phyloP scores from a whole-genome alignment of 2,329 filamentous ascomycete genomes.

The Ophiosphaerella korrae region DNA sequence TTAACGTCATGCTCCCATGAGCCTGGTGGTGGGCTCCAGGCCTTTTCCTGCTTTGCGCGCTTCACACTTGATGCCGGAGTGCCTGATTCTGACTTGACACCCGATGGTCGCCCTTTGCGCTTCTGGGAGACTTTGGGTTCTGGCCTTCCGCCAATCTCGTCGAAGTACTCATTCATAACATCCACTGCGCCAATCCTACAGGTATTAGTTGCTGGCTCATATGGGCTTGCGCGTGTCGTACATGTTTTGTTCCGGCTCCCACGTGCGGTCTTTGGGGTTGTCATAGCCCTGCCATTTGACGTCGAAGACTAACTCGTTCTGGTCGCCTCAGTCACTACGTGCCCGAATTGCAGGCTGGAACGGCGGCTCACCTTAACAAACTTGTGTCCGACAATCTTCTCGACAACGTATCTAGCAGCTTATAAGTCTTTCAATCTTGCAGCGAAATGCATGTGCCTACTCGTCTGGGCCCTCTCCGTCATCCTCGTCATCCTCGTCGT shows the following conservation, averaged over 20 bases:
- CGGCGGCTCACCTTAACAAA: constrained; percentile 49
- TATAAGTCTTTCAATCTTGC: constrained; percentile 24
- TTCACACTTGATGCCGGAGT: constrained; percentile 33
- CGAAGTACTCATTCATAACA: constrained; percentile 68
- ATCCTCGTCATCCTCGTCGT: constrained; percentile 46
- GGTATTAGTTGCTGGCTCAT: constrained; percentile 4
- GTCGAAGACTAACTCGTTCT: constrained; percentile 58
- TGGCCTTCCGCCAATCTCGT: constrained; percentile 66
- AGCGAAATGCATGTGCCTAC: constrained; percentile 43
- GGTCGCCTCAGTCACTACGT: constrained; percentile 10
- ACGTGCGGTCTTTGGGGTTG: constrained; percentile 71
- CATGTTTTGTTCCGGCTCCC: constrained; percentile 80
- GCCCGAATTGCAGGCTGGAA: constrained; percentile 25
- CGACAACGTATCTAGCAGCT: constrained; percentile 69
- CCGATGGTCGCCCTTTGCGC: constrained; percentile 40
- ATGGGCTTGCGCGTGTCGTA: constrained; percentile 40
- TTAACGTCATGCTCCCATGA: constrained; percentile 78
- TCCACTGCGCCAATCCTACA: constrained; percentile 49
- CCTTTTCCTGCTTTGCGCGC: constrained; percentile 48
- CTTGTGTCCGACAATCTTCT: constrained; percentile 71
- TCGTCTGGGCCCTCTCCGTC: constrained; percentile 50
- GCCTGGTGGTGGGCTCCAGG: constrained; percentile 71
- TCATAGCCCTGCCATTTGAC: constrained; percentile 85
- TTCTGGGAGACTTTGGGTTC: constrained; percentile 61
- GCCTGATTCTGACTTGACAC: constrained; percentile 24